Evolutionary conservation across 2,329 filamentous ascomycete species (phyloP).

Genomic region (Fusarium sp.): DNA sequence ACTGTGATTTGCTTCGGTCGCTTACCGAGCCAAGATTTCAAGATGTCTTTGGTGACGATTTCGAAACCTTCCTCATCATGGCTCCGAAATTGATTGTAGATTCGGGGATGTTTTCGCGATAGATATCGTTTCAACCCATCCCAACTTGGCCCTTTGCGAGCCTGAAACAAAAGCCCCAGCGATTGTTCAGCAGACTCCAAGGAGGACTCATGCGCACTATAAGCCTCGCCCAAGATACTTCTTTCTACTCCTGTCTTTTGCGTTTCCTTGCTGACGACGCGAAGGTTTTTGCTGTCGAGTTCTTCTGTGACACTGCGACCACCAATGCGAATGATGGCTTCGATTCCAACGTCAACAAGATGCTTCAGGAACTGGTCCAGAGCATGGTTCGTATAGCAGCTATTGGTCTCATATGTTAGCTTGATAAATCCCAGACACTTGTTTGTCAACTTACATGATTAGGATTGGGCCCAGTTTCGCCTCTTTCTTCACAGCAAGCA

Average conservation of each 20-base stretch:
- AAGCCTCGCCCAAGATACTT: neutral
- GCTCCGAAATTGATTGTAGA: neutral
- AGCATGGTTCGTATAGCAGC: conserved; percentile 62
- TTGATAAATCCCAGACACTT: neutral
- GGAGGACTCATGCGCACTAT: neutral
- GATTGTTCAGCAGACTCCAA: neutral
- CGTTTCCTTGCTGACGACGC: neutral
- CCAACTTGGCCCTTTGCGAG: neutral
- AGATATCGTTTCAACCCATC: neutral
- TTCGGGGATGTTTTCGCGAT: neutral
- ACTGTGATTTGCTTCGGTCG: neutral
- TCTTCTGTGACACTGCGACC: conserved; percentile 13
- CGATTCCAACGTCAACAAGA: conserved; percentile 58
- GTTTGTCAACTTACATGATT: conserved; percentile 43
- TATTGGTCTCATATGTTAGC: conserved; percentile 40
- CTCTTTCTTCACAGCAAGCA: conserved; percentile 57
- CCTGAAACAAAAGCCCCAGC: neutral
- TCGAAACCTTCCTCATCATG: neutral
- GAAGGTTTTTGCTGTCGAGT: conserved; percentile 15
- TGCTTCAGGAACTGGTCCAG: conserved; percentile 68
- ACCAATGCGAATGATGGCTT: conserved; percentile 70
- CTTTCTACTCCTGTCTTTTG: conserved; percentile 3
- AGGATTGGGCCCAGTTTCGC: conserved; percentile 59
- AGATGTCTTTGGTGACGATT: neutral
- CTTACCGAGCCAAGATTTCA: neutral